Percentiles rank a stretch among this genome's conserved stretches.
Conservation (phyloP, 129 eudicot species). For the Pittosporum tobira region DNA sequence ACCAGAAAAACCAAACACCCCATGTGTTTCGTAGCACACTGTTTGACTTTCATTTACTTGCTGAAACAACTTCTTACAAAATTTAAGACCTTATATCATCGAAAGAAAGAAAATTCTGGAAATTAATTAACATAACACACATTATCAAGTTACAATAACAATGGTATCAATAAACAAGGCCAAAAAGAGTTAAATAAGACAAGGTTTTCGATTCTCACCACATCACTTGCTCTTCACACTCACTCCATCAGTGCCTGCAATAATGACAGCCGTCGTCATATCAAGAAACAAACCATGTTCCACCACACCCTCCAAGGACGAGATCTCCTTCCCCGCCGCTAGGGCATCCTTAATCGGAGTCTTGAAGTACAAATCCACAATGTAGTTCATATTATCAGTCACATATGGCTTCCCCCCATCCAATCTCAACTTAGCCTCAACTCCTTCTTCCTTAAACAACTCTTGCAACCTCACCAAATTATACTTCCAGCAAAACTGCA, state of each 20-base stretch:
- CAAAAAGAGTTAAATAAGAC: neutral
- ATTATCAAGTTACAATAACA: conserved; percentile 5
- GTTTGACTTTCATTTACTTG: neutral
- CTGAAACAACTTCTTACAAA: too few relatives aligned
- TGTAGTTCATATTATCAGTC: conserved; percentile 77
- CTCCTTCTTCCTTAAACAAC: conserved; percentile 57
- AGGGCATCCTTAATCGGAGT: conserved; percentile 71
- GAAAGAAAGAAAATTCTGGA: neutral
- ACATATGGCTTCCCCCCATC: conserved; percentile 88
- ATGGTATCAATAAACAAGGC: neutral
- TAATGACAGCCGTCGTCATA: conserved; percentile 81
- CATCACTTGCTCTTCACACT: conserved; percentile 61
- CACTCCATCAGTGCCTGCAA: conserved; percentile 81
- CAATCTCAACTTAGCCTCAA: conserved; percentile 76
- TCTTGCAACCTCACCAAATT: conserved; percentile 59
- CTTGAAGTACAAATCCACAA: conserved; percentile 86
- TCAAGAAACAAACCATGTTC: conserved; percentile 95
- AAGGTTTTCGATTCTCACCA: conserved; percentile 7
- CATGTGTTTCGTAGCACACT: neutral
- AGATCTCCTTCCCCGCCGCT: conserved; percentile 74
- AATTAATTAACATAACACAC: neutral
- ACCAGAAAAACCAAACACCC: neutral
- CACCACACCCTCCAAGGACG: conserved; percentile 81
- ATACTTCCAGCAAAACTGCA: conserved; percentile 93
- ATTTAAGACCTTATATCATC: too few relatives aligned